Percentiles rank a stretch among this genome's conserved stretches.
These are phyloP conservation scores for Lactarius akahatsu DNA, from an alignment of 768 basidiomycete species.

Conservation along the genomic window DNA sequence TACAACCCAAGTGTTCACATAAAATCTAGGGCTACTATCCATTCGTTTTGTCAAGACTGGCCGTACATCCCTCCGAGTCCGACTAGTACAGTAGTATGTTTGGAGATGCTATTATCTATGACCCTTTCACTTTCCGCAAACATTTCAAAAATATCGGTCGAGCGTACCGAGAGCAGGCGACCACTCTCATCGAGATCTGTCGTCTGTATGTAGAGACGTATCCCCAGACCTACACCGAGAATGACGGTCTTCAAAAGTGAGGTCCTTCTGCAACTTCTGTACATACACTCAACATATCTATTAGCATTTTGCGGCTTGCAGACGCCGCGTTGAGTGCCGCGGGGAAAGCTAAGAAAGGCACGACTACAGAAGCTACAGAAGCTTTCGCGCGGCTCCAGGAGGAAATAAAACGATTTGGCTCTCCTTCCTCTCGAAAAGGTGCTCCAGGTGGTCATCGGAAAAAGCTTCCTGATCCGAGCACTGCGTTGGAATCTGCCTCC, in stretches of 20 bases:
- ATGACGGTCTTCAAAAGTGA: not conserved
- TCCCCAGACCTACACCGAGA: not conserved
- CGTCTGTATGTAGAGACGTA: not conserved
- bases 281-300: no score
- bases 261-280: not conserved
- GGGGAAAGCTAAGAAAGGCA: not conserved
- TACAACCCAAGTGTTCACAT: not conserved
- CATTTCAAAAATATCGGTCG: not conserved
- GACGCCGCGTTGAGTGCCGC: conserved; percentile 5
- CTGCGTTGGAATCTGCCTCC: no score
- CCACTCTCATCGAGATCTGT: conserved; percentile 7
- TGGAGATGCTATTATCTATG: not conserved
- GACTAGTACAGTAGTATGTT: not conserved
- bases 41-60: no score
- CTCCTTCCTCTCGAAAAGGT: not conserved
- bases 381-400: not conserved
- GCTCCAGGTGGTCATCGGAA: not conserved
- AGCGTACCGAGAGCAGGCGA: not conserved
- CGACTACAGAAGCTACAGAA: not conserved
- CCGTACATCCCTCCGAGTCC: no score
- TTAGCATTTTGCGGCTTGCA: conserved; percentile 1
- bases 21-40: not conserved
- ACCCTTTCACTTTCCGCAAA: not conserved
- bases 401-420: not conserved
- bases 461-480: not conserved